Percentiles rank a stretch among this genome's conserved stretches.
These are phyloP conservation scores for Melampsora larici-populina DNA, from an alignment of 1,284 basidiomycete species.

Conservation along the genomic window DNA sequence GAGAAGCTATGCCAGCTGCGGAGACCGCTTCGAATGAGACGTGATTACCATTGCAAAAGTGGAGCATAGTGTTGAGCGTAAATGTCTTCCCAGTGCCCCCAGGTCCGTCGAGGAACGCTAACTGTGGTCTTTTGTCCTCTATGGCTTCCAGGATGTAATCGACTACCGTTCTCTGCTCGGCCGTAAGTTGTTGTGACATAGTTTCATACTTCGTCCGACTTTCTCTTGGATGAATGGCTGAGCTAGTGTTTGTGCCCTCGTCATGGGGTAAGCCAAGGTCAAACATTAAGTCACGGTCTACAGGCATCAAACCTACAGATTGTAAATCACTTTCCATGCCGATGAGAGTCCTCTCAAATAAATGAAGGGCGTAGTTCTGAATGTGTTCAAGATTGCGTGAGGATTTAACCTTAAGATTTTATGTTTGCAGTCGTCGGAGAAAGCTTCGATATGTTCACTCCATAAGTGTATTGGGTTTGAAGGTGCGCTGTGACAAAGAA, in stretches of 20 bases:
- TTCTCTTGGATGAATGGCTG: not conserved
- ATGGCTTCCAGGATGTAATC: too few relatives aligned
- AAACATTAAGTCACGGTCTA: not conserved
- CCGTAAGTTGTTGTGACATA: too few relatives aligned
- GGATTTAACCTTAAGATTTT: not conserved
- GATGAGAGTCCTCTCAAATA: not conserved
- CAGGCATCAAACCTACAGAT: not conserved
- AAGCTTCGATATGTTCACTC: not conserved
- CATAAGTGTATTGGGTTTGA: not conserved
- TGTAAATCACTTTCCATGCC: not conserved
- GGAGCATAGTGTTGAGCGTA: too few relatives aligned
- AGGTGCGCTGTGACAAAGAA: not conserved
- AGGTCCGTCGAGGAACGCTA: too few relatives aligned
- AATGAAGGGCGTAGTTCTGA: not conserved
- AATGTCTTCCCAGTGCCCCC: too few relatives aligned
- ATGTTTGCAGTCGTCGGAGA: not conserved
- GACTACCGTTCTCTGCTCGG: too few relatives aligned
- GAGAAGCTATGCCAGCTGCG: too few relatives aligned
- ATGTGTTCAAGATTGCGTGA: not conserved
- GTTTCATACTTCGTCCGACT: too few relatives aligned
- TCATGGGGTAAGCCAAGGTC: not conserved
- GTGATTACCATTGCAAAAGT: too few relatives aligned
- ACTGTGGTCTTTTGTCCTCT: too few relatives aligned
- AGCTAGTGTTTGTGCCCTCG: not conserved
- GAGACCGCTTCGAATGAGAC: too few relatives aligned